Evolutionary conservation across 169 alveolate species (phyloP).

Genomic region (Cryptosporidium ubiquitum): DNA sequence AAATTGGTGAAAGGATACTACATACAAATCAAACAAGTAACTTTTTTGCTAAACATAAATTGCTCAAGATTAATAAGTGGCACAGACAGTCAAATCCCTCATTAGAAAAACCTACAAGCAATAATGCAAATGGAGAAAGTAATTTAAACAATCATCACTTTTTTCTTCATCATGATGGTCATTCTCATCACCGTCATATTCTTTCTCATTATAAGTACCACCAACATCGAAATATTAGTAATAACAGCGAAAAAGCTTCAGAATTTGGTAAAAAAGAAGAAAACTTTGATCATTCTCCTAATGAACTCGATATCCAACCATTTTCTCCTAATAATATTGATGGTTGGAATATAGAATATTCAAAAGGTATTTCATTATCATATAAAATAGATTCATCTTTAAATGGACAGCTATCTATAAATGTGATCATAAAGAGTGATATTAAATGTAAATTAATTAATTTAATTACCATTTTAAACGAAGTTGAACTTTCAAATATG

Average conservation of each 20-base stretch:
- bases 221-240: neutral
- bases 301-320: neutral
- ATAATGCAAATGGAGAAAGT: neutral
- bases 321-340: neutral
- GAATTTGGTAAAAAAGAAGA: neutral
- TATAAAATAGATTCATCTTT: constrained; percentile 35
- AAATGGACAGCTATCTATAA: constrained; percentile 52
- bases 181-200: constrained; percentile 8
- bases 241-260: neutral
- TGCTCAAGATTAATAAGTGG: constrained; percentile 32
- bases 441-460: constrained; percentile 46
- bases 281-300: neutral
- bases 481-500: constrained; percentile 56
- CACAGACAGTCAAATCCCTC: neutral
- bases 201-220: constrained; percentile 7
- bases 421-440: constrained; percentile 44
- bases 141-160: neutral
- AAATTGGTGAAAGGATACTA: neutral
- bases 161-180: neutral
- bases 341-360: constrained; percentile 50
- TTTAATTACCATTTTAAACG: constrained; percentile 57
- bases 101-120: neutral
- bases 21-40: neutral
- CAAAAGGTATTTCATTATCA: constrained; percentile 45
- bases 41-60: neutral